These are phyloP conservation scores for Vanilla planifolia DNA, from an alignment of 106 monocot species.

Conservation along the genomic window DNA sequence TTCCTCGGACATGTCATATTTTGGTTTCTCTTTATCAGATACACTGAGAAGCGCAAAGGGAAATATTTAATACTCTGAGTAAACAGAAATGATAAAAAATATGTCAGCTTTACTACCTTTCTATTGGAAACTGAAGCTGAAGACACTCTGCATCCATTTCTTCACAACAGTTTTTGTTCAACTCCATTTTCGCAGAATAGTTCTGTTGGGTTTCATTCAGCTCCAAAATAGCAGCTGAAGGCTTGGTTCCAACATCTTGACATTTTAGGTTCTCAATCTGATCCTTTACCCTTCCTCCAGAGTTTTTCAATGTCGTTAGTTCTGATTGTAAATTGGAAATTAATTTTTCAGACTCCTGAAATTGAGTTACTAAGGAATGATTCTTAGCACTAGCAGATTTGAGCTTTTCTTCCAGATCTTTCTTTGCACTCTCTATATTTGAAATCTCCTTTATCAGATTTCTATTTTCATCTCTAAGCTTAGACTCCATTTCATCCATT, in stretches of 20 bases:
- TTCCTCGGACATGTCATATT: conserved; percentile 26
- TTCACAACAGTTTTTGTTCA: conserved; percentile 22
- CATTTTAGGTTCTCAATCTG: conserved; percentile 21
- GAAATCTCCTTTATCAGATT: conserved; percentile 11
- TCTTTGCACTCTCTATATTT: conserved; percentile 10
- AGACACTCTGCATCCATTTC: conserved; percentile 33
- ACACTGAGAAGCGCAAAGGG: conserved; percentile 14
- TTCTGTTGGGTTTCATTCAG: conserved; percentile 21
- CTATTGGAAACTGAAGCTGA: conserved; percentile 36
- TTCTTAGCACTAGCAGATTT: conserved; percentile 9
- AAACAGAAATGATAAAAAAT: neutral
- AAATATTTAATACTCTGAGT: neutral
- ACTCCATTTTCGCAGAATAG: conserved; percentile 24
- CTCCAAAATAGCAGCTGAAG: conserved; percentile 25
- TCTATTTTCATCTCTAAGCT: conserved; percentile 21
- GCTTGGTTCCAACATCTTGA: conserved; percentile 20
- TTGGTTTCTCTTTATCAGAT: conserved; percentile 18
- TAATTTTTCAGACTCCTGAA: conserved; percentile 27
- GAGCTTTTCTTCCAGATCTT: conserved; percentile 14
- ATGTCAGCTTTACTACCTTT: conserved; percentile 29
- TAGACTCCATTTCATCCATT: conserved; percentile 17
- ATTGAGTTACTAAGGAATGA: conserved; percentile 16
- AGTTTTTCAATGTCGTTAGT: conserved; percentile 21
- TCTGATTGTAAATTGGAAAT: conserved; percentile 24
- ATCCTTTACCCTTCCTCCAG: conserved; percentile 12